Evolutionary conservation across 306 rosid species (phyloP).

Genomic region (Vachellia pachyceras): DNA sequence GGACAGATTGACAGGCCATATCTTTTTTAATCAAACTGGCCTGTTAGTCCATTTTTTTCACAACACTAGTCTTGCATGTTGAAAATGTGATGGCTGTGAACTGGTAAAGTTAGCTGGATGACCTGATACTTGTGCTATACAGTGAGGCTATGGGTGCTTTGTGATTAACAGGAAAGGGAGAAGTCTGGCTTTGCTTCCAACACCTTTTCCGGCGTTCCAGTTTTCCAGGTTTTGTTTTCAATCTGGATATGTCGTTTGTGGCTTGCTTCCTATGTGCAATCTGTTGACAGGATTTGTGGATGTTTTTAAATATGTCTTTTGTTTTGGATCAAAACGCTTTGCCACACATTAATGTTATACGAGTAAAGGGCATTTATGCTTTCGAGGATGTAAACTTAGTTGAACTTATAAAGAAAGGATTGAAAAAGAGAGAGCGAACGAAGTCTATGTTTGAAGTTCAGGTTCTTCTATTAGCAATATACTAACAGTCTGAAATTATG

Average conservation of each 20-base stretch:
- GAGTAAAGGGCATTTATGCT: not conserved
- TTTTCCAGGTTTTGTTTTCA: slow-evolving; percentile 76
- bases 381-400: not conserved
- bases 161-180: slow-evolving; percentile 67
- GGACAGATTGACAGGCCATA: not conserved
- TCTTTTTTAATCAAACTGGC: not conserved
- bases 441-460: not conserved
- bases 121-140: not conserved
- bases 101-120: not conserved
- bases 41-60: slow-evolving; percentile 24
- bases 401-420: not conserved
- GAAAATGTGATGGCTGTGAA: slow-evolving; percentile 21
- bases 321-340: not conserved
- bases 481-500: not conserved
- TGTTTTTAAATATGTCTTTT: slow-evolving; percentile 10
- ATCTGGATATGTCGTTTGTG: slow-evolving; percentile 25
- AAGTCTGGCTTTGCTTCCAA: slow-evolving; percentile 64
- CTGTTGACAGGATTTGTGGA: slow-evolving; percentile 2
- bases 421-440: not conserved
- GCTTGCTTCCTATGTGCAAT: slow-evolving; percentile 13
- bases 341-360: slow-evolving; percentile 9
- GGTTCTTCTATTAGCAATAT: not conserved
- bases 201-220: slow-evolving; percentile 83
- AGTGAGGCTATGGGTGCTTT: slow-evolving; percentile 15
- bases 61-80: slow-evolving; percentile 1